phyloP scores from a whole-genome alignment of 441 rosid species.

The Flueggea neowawraea region DNA sequence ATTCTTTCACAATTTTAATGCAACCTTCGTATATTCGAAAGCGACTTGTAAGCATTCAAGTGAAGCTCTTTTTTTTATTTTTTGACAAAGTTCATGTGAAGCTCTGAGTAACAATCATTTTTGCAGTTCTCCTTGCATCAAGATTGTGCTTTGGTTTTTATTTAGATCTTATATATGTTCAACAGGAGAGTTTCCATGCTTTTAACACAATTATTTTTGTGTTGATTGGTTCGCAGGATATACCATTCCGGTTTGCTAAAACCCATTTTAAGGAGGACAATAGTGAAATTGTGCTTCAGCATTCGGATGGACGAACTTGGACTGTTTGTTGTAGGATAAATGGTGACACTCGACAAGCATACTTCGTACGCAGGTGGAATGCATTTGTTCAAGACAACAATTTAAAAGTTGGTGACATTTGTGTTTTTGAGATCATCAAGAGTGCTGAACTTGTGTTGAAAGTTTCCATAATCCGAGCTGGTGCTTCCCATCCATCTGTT shows the following conservation, averaged over 20 bases:
- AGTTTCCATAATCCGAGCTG: constrained; percentile 10
- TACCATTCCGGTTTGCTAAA: not conserved
- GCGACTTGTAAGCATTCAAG: not conserved
- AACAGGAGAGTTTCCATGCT: not conserved
- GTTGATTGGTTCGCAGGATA: not conserved
- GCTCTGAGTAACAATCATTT: not conserved
- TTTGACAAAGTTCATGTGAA: too few relatives aligned
- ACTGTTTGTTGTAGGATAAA: not conserved
- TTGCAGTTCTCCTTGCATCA: constrained; percentile 5
- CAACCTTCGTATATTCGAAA: not conserved
- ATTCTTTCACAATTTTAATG: too few relatives aligned
- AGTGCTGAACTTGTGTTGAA: not conserved
- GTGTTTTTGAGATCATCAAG: constrained; percentile 23
- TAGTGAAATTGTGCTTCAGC: not conserved
- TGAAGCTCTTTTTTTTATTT: too few relatives aligned
- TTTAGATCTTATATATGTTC: not conserved
- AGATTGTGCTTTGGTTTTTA: constrained; percentile 18
- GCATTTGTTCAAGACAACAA: constrained; percentile 16
- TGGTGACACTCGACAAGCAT: not conserved
- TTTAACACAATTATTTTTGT: not conserved
- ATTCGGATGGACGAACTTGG: constrained; percentile 23
- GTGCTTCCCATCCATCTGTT: not conserved
- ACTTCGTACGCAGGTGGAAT: constrained; percentile 18
- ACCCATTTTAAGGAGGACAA: not conserved
- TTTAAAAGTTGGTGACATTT: constrained; percentile 24